Evolutionary conservation across 2,329 filamentous ascomycete genomes (phyloP).

Genomic region (Thyridium curvatum): DNA sequence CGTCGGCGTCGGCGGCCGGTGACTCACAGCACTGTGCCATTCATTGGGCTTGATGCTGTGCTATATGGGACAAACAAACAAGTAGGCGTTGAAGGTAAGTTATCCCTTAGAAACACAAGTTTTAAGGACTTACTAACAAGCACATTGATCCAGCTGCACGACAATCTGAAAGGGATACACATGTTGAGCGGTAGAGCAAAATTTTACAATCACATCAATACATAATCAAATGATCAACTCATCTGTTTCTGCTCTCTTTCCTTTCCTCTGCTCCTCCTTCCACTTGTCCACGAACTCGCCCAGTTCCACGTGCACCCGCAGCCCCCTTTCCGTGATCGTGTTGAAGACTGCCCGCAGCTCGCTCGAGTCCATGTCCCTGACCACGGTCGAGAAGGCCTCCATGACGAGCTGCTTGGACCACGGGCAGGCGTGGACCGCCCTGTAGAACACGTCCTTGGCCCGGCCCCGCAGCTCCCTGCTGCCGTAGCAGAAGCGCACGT

Average conservation of each 20-base stretch:
- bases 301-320: conserved; percentile 14
- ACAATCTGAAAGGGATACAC: no score
- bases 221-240: not conserved
- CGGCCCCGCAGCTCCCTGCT: conserved; percentile 29
- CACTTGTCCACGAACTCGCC: conserved; percentile 5
- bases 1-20: no score
- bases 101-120: no score
- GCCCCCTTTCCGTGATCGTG: conserved; percentile 8
- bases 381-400: conserved; percentile 41
- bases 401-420: conserved; percentile 44
- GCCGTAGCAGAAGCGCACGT: conserved; percentile 39
- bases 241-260: not conserved
- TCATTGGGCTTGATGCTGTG: no score
- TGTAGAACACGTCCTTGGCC: conserved; percentile 41
- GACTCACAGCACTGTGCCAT: no score
- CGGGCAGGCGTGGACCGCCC: conserved; percentile 39
- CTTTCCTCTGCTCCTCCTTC: not conserved
- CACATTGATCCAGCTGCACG: no score
- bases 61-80: no score
- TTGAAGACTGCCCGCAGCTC: conserved; percentile 39
- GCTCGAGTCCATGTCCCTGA: conserved; percentile 34
- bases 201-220: not conserved
- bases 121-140: no score
- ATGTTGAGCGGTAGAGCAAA: not conserved
- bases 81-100: no score